Evolutionary conservation across 2,329 filamentous ascomycete genomes (phyloP), one percentile per base, ranked within the genome.

Genomic region (Hypoxylon sp.): DNA sequence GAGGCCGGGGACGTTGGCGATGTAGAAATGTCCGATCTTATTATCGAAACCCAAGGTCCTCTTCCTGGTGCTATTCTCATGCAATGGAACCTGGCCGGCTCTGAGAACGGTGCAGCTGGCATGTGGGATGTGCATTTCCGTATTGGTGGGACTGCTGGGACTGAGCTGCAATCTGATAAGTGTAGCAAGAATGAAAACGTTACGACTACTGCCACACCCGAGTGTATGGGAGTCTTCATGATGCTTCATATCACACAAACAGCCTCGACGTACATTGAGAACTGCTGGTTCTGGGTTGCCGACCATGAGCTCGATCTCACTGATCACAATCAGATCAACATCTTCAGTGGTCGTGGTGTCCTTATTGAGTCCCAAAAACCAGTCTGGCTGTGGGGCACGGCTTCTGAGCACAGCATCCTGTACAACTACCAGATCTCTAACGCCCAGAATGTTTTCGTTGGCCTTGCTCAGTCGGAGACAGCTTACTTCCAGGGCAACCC

Each of bases 71-170:
- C 94, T 17, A 93, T 97, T 76, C 87, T 98, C 78, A 90, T 98
- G 83, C 88, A 98, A 80, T 98, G 94, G 92, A 98, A 98, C 81
- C 84, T 97, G 46, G 89, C 88, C 47, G 91, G 89, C 37, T 79
- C 86, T 73, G 84, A 80, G 61, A 86, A 90, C 64, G 94, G 93
- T 51, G 87, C 89, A 1, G 90, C 90, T 19, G 95, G 90, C 69
- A 90, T 98, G 81, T 99, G 94, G 93, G 96, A 99, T 76, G 91
- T 94, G n/a, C 96, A 99, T 84, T 91, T 96, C 82, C 93, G 96
- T 77, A 88, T 99, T 74, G 95, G 94, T 74, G 96, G 96, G 47
- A 90, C 91, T 60, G 91, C 92, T 3, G 95, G 95, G 67, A 97
- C 94, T 29, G 82, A 92, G 71, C 87, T 98, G 14, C 93, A 97